Evolutionary conservation across 768 basidiomycete genomes (phyloP), one percentile per base, ranked within the genome.

Genomic region (Mycena leptocephala): DNA sequence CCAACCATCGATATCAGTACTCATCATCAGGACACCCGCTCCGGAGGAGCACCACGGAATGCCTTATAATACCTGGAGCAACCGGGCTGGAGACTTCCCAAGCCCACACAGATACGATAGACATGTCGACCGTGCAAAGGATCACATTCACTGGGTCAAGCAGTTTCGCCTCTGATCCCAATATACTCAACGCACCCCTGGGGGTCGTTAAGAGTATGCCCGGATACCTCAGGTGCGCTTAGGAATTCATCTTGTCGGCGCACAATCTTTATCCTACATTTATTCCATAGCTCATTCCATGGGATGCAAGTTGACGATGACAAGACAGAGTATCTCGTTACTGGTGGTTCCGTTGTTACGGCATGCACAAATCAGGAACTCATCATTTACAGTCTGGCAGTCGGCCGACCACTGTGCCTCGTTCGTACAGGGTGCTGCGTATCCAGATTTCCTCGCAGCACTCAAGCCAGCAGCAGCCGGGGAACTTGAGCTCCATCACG

Each of bases 261-360:
- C 43, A 32, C 5, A 53, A 37, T 56, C 26, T n/a, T 11, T 24
- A 11, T 33, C 18, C 30, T 43, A 26, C 7, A 32, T 51, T 5
- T 55, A 14, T 67, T 13, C 48, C 55, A 39, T n/a, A 69, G 68
- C 30, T 39, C 68, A 22, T 69, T 69, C 35, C 68, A 58, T 18
- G 68, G 68, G 8, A 26, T 69, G 11, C 68, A 69, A 58, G 30
- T 69, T 39, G 68, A 69, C 24, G 53, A 69, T 32, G 37, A 28
- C 35, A 58, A 69, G 20, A 69, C 55, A 32, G 68, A 35, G 16
- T 69, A 69, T 35, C 26, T 69, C 28, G 33, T 69, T 5, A 39
- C 55, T 28, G 51, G 68, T 58, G 28, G 18, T 37, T n/a, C 55
- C 55, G 24, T 37, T 6, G 35, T 2, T 13, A 13, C 43, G 3